A percentile compares a stretch with the other conserved stretches of the same genome.
These are phyloP conservation scores for Blumeriella jaapii DNA, from an alignment of 2,329 filamentous ascomycete genomes.

Conservation along the genomic window DNA sequence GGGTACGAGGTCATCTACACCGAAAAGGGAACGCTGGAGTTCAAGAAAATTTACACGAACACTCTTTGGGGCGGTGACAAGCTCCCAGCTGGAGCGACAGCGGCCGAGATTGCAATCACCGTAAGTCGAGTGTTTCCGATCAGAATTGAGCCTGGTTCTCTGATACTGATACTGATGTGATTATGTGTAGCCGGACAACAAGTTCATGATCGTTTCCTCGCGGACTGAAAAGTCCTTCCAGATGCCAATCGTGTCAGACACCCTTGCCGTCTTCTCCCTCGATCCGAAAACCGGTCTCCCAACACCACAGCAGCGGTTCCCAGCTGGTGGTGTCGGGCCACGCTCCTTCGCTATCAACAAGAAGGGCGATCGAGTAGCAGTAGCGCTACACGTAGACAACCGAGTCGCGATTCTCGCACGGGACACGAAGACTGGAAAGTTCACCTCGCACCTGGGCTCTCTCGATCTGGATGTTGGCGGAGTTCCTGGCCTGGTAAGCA, in stretches of 20 bases:
- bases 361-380: constrained; percentile 30
- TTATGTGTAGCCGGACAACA: constrained; percentile 3
- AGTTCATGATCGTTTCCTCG: constrained; percentile 5
- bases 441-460: constrained; percentile 25
- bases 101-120: constrained; percentile 4
- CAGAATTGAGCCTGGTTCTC: too few species aligned
- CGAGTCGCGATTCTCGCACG: not conserved
- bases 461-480: constrained; percentile 6
- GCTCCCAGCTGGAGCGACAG: not conserved
- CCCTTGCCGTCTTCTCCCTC: constrained; percentile 30
- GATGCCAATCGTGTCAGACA: constrained; percentile 23
- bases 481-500: not conserved
- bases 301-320: constrained; percentile 29
- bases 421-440: not conserved
- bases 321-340: constrained; percentile 32
- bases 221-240: not conserved
- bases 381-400: constrained; percentile 1
- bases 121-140: too few species aligned
- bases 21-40: not conserved
- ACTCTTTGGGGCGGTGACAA: not conserved
- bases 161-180: not conserved
- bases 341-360: constrained; percentile 33
- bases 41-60: not conserved
- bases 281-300: constrained; percentile 27
- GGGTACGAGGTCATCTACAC: constrained; percentile 1